Percentiles rank a stretch among this genome's conserved stretches.
phyloP scores from a whole-genome alignment of 345 rosid genomes.

The Syzygium jambos region DNA sequence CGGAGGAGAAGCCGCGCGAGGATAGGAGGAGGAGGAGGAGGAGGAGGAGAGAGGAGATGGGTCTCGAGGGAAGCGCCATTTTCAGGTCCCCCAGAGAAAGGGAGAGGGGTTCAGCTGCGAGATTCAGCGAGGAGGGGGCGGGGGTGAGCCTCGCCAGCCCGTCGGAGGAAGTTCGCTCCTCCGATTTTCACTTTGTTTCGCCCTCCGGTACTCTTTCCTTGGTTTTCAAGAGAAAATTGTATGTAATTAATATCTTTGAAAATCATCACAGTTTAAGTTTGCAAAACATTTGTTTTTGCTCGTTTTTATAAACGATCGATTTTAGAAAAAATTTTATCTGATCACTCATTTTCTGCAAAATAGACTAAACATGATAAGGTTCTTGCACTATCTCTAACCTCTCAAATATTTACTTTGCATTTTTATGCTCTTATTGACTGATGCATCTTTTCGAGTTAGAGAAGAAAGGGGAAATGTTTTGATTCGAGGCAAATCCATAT shows the following conservation, averaged over 20 bases:
- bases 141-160: neutral
- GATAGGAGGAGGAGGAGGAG: slow-evolving; percentile 2
- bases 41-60: slow-evolving; percentile 2
- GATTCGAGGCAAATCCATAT: no score
- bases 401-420: no score
- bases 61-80: slow-evolving; percentile 24
- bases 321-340: no score
- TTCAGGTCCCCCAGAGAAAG: neutral
- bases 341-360: no score
- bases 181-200: neutral
- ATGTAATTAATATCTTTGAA: neutral
- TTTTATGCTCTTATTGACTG: no score
- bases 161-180: neutral
- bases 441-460: no score
- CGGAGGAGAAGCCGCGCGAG: neutral
- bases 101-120: neutral
- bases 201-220: neutral
- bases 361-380: no score
- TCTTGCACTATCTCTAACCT: neutral
- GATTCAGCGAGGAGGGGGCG: neutral
- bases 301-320: no score
- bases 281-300: no score
- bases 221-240: neutral
- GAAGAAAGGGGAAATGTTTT: no score
- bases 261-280: neutral